Evolutionary conservation across 2,329 filamentous ascomycete genomes (phyloP), one percentile per base, ranked within the genome.

Genomic region (Penicillium sp.): DNA sequence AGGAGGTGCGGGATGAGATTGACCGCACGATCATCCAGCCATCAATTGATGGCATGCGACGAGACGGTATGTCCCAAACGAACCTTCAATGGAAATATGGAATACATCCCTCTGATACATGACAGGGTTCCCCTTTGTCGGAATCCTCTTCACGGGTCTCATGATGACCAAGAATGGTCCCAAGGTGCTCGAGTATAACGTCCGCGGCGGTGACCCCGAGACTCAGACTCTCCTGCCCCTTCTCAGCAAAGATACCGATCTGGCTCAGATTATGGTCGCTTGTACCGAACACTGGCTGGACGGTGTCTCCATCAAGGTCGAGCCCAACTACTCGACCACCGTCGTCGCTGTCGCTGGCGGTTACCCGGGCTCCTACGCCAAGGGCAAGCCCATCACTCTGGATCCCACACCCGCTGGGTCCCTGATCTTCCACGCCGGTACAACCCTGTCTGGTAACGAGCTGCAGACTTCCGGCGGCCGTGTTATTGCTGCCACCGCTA

Each of bases 301-400:
- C 53, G 80, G 80, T 49, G 80, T 90, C 42, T 72, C 79, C 5
- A 73, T 95, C 57, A 82, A 83, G 53, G 72, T 91, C 32, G 79
- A 85, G 50, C 65, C 77, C 42, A 82, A 80, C 52, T 93, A 85
- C 63, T 90, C 89, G 53, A 86, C 89, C 26, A 97, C 91, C 1
- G 90, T 98, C 32, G 90, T 97, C n/a, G 85, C 95, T 13, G 89
- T 91, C 46, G 87, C 93, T 7, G 88, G 85, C 24, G 93, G 93
- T 3, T 98, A 98, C 66, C 93, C 93, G 4, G 87, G 85, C 47
- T 76, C 81, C 1, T 97, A 97, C 67, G 78, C 81, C 45, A 95
- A 95, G 73, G 90, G 88, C 46, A 86, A 76, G 38, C 66, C 73
- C 9, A 84, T 86, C 64, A 76, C 65, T 27, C 60, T 85, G 38